Percentiles rank a stretch among this genome's conserved stretches.
Conservation (phyloP, 2,329 filamentous ascomycete genomes). For the Colletotrichum caudatum region DNA sequence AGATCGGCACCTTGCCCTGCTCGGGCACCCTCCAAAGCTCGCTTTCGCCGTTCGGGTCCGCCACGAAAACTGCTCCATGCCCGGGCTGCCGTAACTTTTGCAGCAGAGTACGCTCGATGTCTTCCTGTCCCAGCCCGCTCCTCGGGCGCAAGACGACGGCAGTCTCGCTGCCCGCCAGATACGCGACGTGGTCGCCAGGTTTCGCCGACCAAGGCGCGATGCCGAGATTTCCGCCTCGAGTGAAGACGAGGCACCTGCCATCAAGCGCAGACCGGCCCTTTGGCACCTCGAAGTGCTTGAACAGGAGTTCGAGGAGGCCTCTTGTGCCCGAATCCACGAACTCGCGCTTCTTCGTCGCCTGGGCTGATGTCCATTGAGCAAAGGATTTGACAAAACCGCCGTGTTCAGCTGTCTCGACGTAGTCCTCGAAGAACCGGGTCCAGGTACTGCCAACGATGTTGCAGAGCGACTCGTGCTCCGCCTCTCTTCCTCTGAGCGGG, state of each 20-base stretch:
- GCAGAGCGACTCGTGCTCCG: neutral
- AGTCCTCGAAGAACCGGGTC: neutral
- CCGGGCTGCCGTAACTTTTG: neutral
- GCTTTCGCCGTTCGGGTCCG: neutral
- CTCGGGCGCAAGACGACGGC: neutral
- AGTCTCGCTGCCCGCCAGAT: neutral
- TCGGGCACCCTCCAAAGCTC: slow-evolving; percentile 11
- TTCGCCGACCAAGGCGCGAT: neutral
- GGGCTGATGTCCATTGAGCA: neutral
- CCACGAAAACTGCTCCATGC: neutral
- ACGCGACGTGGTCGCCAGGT: slow-evolving; percentile 2
- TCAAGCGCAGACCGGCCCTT: neutral
- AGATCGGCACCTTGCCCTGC: neutral
- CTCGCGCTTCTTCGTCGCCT: slow-evolving; percentile 10
- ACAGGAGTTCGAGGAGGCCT: neutral
- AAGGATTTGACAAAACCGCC: neutral
- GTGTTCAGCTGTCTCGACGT: neutral
- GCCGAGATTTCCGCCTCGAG: neutral
- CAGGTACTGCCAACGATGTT: neutral
- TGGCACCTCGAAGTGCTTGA: neutral
- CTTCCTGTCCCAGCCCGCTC: no score
- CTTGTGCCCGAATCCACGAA: neutral
- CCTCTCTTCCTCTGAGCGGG: slow-evolving; percentile 11
- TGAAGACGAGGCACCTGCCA: slow-evolving; percentile 3
- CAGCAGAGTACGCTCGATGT: neutral